Conservation (phyloP, 352 stramenopile species). For the Globisporangium alternatum region DNA sequence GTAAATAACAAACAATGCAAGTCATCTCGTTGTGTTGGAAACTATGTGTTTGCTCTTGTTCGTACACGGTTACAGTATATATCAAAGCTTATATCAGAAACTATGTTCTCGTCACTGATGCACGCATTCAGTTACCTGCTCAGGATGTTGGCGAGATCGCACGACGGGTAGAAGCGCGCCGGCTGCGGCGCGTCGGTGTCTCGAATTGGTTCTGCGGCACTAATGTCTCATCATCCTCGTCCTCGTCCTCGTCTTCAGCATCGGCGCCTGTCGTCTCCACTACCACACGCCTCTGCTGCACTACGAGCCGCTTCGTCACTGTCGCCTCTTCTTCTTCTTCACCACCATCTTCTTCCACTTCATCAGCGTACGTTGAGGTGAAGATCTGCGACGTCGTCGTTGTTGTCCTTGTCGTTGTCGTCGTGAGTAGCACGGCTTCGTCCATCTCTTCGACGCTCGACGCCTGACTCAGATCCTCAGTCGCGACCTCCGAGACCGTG, state of each 20-base stretch:
- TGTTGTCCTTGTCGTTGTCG: background rate
- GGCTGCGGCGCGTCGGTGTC: background rate
- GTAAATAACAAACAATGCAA: slow-evolving; percentile 1
- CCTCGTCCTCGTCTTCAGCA: background rate
- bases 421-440: background rate
- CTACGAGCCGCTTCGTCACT: background rate
- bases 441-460: slow-evolving; percentile 1
- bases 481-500: background rate
- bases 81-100: background rate
- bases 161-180: background rate
- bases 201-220: background rate
- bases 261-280: background rate
- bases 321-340: background rate
- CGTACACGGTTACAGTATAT: background rate
- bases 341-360: background rate
- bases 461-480: background rate
- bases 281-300: background rate
- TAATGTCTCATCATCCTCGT: background rate
- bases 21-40: background rate
- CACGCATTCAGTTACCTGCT: background rate
- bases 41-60: background rate
- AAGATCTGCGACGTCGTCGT: background rate
- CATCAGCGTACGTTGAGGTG: background rate
- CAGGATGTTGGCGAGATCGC: background rate
- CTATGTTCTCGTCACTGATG: background rate